phyloP scores from a whole-genome alignment of 331 rosid genomes.

The Acacia pycnantha region DNA sequence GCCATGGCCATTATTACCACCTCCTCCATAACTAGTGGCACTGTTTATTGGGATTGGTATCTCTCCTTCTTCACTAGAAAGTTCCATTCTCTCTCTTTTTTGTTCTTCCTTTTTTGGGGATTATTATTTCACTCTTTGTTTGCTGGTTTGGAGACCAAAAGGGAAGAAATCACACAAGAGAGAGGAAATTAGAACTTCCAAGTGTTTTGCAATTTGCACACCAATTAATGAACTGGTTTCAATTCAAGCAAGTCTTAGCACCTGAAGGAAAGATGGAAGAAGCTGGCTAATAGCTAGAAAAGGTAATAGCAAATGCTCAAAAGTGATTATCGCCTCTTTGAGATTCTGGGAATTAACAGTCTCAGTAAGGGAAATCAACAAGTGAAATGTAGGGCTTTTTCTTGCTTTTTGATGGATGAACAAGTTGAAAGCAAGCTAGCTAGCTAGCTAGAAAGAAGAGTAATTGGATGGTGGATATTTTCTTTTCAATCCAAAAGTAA shows the following conservation, averaged over 20 bases:
- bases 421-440: neutral
- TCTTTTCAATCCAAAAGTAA: neutral
- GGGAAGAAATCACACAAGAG: neutral
- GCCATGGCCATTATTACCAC: constrained; percentile 21
- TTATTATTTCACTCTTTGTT: constrained; percentile 16
- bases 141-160: constrained; percentile 42
- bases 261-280: neutral
- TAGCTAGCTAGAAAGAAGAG: neutral
- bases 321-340: neutral
- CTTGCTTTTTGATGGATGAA: neutral
- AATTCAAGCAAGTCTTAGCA: neutral
- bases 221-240: neutral
- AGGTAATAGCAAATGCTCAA: neutral
- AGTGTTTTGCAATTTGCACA: neutral
- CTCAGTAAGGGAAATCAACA: neutral
- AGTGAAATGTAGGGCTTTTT: neutral
- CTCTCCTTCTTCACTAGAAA: constrained; percentile 59
- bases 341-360: neutral
- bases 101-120: neutral
- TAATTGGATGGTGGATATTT: neutral
- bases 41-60: constrained; percentile 67
- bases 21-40: constrained; percentile 15
- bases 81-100: constrained; percentile 42
- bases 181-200: neutral
- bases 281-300: neutral